Percentiles rank a stretch among this genome's conserved stretches.
phyloP scores from a whole-genome alignment of 176 grass and related monocot species.

The Carex pumila region DNA sequence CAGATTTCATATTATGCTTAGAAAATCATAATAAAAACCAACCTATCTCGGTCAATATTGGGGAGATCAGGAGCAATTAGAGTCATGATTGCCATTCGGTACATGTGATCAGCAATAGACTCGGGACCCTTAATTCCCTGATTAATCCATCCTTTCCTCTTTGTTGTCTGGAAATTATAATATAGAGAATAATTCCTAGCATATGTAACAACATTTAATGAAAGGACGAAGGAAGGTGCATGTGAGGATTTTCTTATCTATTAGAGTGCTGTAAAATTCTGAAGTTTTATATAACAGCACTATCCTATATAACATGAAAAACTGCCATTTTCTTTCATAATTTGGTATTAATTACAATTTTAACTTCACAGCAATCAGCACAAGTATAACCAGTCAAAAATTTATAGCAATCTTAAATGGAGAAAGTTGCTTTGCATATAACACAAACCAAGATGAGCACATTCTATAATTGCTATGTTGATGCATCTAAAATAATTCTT shows the following conservation, averaged over 20 bases:
- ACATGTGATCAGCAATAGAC: conserved; percentile 99
- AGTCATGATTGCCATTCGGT: conserved; percentile 88
- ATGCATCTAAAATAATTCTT: background rate
- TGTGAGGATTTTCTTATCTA: background rate
- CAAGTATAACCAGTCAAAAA: background rate
- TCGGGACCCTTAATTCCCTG: conserved; percentile 81
- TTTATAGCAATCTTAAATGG: background rate
- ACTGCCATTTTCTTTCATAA: background rate
- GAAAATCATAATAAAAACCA: background rate
- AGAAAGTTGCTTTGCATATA: background rate
- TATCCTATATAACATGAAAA: background rate
- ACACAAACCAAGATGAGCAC: background rate
- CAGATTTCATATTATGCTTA: background rate
- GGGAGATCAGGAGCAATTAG: conserved; percentile 63
- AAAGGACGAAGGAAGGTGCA: background rate
- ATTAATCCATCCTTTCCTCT: conserved; percentile 95
- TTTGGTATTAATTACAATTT: background rate
- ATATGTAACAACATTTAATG: background rate
- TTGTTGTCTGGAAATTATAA: conserved; percentile 58
- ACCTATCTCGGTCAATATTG: conserved; percentile 80
- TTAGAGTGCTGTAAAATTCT: background rate
- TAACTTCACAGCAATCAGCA: background rate
- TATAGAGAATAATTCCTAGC: background rate
- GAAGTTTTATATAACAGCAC: background rate
- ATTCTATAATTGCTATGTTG: background rate